Conservation (phyloP, 257 asterid genomes). For the Prunella vulgaris region DNA sequence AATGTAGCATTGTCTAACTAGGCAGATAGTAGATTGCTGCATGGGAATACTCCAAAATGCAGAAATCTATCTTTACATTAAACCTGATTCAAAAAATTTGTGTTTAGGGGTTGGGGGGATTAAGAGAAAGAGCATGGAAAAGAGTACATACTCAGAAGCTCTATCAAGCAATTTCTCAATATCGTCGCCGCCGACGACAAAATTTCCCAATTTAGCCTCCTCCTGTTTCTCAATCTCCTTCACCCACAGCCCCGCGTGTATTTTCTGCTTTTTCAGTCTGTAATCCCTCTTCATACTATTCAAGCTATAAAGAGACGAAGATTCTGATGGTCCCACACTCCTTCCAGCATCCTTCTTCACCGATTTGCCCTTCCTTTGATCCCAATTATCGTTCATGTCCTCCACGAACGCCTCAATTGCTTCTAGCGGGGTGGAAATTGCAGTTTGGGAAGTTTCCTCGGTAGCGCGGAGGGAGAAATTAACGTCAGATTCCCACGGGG, state of each 20-base stretch:
- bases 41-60: too few relatives aligned
- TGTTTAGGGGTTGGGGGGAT: too few relatives aligned
- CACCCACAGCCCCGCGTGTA: conserved; percentile 87
- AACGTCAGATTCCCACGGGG: conserved; percentile 89
- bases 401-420: conserved; percentile 81
- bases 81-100: neutral
- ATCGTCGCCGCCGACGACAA: conserved; percentile 51
- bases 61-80: too few relatives aligned
- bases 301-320: conserved; percentile 51
- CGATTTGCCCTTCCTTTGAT: conserved; percentile 76
- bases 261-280: conserved; percentile 74
- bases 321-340: conserved; percentile 8
- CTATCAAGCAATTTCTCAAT: conserved; percentile 77
- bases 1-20: too few relatives aligned
- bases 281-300: conserved; percentile 80
- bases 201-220: conserved; percentile 73
- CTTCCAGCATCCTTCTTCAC: conserved; percentile 21
- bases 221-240: conserved; percentile 93
- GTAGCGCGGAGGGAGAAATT: conserved; percentile 41
- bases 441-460: conserved; percentile 22
- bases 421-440: conserved; percentile 19
- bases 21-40: too few relatives aligned
- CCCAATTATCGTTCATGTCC: conserved; percentile 97
- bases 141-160: conserved; percentile 63
- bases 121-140: neutral